A percentile compares a stretch with the other conserved stretches of the same genome.
phyloP scores from a whole-genome alignment of 1,284 basidiomycete genomes.

The Naganishia liquefaciens region DNA sequence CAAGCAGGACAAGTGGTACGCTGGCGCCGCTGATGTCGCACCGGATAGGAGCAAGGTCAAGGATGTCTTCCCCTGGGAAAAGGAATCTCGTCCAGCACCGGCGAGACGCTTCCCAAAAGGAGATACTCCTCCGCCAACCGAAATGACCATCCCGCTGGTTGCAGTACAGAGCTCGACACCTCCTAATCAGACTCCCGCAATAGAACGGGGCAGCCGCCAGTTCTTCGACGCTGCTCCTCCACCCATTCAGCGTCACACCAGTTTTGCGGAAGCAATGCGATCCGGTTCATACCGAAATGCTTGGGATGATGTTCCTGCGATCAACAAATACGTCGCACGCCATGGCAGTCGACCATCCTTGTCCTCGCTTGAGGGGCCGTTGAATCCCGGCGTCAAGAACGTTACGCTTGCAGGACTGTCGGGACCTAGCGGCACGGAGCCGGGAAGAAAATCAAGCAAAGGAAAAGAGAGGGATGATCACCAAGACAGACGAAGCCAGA shows the following conservation, averaged over 20 bases:
- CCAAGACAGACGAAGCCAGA: constrained; percentile 50
- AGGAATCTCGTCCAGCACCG: constrained; percentile 62
- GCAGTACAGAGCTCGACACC: constrained; percentile 40
- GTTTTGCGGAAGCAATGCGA: constrained; percentile 58
- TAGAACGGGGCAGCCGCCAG: constrained; percentile 28
- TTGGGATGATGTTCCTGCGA: constrained; percentile 77
- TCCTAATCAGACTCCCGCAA: constrained; percentile 33
- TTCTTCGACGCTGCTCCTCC: constrained; percentile 35
- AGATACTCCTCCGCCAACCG: constrained; percentile 62
- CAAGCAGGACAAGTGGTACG: constrained; percentile 55
- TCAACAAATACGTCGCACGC: constrained; percentile 70
- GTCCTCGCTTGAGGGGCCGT: constrained; percentile 55
- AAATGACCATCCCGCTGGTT: constrained; percentile 46
- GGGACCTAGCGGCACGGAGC: constrained; percentile 23
- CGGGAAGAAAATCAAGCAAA: constrained; percentile 35
- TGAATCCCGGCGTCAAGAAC: constrained; percentile 29
- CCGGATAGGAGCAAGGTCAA: constrained; percentile 75
- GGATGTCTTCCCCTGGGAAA: constrained; percentile 92
- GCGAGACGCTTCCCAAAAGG: constrained; percentile 74
- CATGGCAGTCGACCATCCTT: constrained; percentile 59
- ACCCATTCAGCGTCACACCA: constrained; percentile 47
- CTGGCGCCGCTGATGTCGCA: constrained; percentile 52
- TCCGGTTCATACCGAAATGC: constrained; percentile 68
- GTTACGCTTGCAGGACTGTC: constrained; percentile 6
- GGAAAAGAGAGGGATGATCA: constrained; percentile 47